Conservation (phyloP, 129 eudicot genomes). For the Flaveria brownii region DNA sequence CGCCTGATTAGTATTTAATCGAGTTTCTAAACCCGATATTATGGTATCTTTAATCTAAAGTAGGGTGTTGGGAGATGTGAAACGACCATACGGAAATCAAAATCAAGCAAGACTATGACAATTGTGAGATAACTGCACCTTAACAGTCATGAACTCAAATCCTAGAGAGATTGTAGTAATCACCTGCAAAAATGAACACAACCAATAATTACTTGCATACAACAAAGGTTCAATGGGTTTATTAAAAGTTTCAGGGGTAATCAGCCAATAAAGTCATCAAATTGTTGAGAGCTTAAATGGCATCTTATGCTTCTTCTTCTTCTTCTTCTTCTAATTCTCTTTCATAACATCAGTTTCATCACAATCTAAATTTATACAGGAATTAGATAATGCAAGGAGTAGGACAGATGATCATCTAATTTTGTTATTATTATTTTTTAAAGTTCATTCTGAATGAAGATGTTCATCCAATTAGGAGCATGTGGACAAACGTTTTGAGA, state of each 20-base stretch:
- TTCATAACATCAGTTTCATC: background rate
- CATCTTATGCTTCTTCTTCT: background rate
- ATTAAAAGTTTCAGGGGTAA: background rate
- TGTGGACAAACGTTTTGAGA: background rate
- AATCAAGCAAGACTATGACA: background rate
- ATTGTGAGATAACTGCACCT: background rate
- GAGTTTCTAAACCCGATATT: background rate
- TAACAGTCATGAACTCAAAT: no score
- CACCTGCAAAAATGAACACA: background rate
- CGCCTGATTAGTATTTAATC: no score
- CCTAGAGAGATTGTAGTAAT: background rate
- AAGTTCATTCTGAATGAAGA: background rate
- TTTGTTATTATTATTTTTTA: background rate
- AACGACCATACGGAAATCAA: background rate
- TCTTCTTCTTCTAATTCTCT: background rate
- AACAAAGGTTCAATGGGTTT: background rate
- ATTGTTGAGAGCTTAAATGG: background rate
- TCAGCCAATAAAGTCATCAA: background rate
- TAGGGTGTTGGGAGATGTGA: background rate
- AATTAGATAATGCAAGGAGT: background rate
- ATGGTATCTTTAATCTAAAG: background rate
- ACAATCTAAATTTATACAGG: background rate
- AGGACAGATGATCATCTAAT: background rate
- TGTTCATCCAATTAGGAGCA: constrained; percentile 2
- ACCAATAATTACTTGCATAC: background rate